Percentiles rank a stretch among this genome's conserved stretches.
Evolutionary conservation across 2,329 filamentous ascomycete genomes (phyloP).

Genomic region (Aureobasidium zeae): DNA sequence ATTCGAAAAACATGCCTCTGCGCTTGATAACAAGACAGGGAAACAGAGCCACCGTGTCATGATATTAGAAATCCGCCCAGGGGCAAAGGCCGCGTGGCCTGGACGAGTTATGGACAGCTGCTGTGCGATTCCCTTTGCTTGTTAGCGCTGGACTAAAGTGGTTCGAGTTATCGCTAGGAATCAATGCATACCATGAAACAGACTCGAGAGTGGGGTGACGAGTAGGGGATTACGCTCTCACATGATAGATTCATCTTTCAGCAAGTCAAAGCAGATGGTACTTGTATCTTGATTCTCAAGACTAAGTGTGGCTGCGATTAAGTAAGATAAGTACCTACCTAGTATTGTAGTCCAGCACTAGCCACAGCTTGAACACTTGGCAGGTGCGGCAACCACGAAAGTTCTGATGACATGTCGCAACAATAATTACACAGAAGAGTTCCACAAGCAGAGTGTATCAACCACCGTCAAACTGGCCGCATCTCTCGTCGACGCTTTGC

Average conservation of each 20-base stretch:
- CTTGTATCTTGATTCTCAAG: no score
- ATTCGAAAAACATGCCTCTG: no score
- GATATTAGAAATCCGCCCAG: neutral
- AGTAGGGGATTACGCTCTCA: no score
- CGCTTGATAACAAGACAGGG: no score
- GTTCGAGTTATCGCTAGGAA: no score
- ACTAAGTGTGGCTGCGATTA: no score
- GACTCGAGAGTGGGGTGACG: no score
- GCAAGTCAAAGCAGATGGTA: no score
- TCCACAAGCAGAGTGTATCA: neutral
- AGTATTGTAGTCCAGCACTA: no score
- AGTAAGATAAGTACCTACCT: no score
- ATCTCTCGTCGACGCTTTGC: constrained; percentile 4
- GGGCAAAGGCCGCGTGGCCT: constrained; percentile 12
- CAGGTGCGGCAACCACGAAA: constrained; percentile 5
- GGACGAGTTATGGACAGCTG: neutral
- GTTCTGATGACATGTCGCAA: constrained; percentile 4
- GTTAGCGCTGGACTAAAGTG: constrained; percentile 8
- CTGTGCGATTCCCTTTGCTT: constrained; percentile 2
- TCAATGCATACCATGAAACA: neutral
- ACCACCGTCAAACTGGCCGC: constrained; percentile 13
- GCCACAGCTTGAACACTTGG: constrained; percentile 4
- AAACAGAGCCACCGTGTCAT: constrained; percentile 14
- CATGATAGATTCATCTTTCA: no score
- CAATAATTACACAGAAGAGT: no score